Evolutionary conservation across 768 basidiomycete species (phyloP).

Genomic region (Suillus americanus): DNA sequence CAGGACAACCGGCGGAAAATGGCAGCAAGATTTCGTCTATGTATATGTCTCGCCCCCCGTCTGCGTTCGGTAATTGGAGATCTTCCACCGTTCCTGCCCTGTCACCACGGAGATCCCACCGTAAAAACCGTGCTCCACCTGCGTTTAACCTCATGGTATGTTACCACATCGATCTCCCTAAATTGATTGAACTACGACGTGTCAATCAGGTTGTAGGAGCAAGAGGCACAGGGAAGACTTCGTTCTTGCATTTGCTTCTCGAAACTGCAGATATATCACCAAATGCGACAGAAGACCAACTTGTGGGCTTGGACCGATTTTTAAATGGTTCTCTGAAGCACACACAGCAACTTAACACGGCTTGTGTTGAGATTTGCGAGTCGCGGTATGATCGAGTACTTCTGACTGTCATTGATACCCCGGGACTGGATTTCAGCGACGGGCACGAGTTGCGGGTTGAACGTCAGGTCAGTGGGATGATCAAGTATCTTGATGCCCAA

Average conservation of each 20-base stretch:
- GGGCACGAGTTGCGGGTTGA: slow-evolving; percentile 79
- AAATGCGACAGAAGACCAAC: slow-evolving; percentile 72
- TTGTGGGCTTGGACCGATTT: slow-evolving; percentile 61
- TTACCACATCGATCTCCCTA: background rate
- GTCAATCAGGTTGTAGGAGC: slow-evolving; percentile 68
- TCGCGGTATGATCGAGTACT: slow-evolving; percentile 77
- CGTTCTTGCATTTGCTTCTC: slow-evolving; percentile 73
- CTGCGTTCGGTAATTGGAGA: slow-evolving; percentile 61
- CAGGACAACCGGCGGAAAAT: slow-evolving; percentile 38
- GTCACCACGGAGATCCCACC: slow-evolving; percentile 55
- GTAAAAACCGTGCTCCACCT: slow-evolving; percentile 63
- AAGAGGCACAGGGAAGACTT: slow-evolving; percentile 83
- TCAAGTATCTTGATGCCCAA: slow-evolving; percentile 78
- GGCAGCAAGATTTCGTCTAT: slow-evolving; percentile 63
- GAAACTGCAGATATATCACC: slow-evolving; percentile 86
- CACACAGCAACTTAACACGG: slow-evolving; percentile 64
- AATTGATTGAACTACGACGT: slow-evolving; percentile 9
- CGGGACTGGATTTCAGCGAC: slow-evolving; percentile 74
- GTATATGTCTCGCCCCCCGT: slow-evolving; percentile 65
- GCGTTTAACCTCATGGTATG: slow-evolving; percentile 87
- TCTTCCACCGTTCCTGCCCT: slow-evolving; percentile 34
- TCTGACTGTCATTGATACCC: slow-evolving; percentile 83
- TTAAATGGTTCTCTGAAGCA: slow-evolving; percentile 57
- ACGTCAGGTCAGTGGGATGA: slow-evolving; percentile 68
- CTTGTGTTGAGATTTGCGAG: slow-evolving; percentile 81